Evolutionary conservation across 352 stramenopile genomes (phyloP), one percentile per base, ranked within the genome.

Genomic region (Elongisporangium prolatum): DNA sequence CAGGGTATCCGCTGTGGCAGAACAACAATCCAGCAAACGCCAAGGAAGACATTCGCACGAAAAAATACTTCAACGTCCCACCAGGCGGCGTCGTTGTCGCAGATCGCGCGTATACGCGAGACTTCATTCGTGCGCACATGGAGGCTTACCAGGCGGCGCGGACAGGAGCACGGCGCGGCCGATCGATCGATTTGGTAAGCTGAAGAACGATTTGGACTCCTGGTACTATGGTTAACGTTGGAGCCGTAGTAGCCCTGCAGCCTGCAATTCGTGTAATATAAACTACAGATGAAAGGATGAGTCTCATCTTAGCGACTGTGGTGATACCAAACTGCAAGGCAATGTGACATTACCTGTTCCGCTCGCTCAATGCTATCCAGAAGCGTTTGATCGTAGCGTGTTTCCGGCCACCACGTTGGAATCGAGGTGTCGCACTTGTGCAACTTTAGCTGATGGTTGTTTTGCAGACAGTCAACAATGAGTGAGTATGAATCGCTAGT

Each of bases 391-490:
- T 69, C 59, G 59, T 84, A 91, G 13, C 64, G 65, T 4, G 61
- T 49, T 44, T 89, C 65, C 0, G 77, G 81, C 81, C 81, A 91
- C 78, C 81, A 89, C 55, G 48, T 75, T 14, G 81, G 80, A 10
- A 62, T 64, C 2, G 44, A 57, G 9, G 53, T 57, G n/a, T 67
- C 49, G 4, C 55, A 49, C 28, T 71, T 71, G 59, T 76, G 71
- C 59, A 83, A 50, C 22, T 64, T 63, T 21, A 79, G 40, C 69
- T 84, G 22, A 11, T 13, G 2, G 1, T 28, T 17, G 14, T 48
- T 9, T 48, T 7, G 44, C 20, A 22, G 16, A 25, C 21, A 16
- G 21, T n/a, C 3, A 22, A 48, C 18, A 44, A 44, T 13, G 34
- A 44, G 34, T 11, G 34, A 44, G n/a, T n/a, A n/a, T 17, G 34